Percentiles rank a stretch among this genome's conserved stretches.
These are phyloP conservation scores for Syncephalastrum contaminatum DNA, from an alignment of 371 early-diverging fungal genomes.

Conservation along the genomic window DNA sequence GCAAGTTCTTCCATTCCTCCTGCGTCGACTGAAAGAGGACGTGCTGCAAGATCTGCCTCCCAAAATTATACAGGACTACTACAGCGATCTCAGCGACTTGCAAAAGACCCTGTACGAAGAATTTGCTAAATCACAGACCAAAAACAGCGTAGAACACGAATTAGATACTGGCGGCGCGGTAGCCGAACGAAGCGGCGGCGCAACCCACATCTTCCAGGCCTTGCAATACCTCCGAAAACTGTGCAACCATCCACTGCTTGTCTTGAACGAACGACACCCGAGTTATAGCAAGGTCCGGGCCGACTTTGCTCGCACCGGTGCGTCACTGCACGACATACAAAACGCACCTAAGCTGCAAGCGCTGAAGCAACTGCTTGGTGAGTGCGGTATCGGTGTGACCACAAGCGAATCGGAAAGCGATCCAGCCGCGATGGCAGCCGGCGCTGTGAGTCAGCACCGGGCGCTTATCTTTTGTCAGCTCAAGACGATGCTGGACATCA, in stretches of 20 bases:
- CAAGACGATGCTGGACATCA: constrained; percentile 95
- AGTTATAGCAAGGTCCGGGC: constrained; percentile 68
- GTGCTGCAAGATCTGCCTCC: constrained; percentile 98
- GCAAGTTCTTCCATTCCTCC: constrained; percentile 96
- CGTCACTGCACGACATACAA: constrained; percentile 77
- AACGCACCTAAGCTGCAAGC: constrained; percentile 94
- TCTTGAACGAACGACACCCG: constrained; percentile 84
- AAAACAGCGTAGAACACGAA: constrained; percentile 53
- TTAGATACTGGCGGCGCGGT: constrained; percentile 21
- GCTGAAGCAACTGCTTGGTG: constrained; percentile 82
- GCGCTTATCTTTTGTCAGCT: constrained; percentile 98
- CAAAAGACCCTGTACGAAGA: constrained; percentile 90
- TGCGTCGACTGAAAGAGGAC: constrained; percentile 98
- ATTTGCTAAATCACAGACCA: constrained; percentile 70
- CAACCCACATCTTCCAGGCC: constrained; percentile 95
- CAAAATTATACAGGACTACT: constrained; percentile 98
- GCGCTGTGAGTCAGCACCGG: constrained; percentile 85
- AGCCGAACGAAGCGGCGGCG: constrained; percentile 22
- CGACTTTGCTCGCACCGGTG: constrained; percentile 58
- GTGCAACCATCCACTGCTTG: constrained; percentile 95
- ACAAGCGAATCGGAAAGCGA: constrained; percentile 49
- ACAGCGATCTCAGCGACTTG: constrained; percentile 92
- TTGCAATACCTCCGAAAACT: constrained; percentile 94
- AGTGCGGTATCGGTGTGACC: constrained; percentile 90
- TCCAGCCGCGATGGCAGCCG: constrained; percentile 48